These are phyloP conservation scores for Boletus albobrunnescens DNA, from an alignment of 1,284 basidiomycete genomes.

Conservation along the genomic window DNA sequence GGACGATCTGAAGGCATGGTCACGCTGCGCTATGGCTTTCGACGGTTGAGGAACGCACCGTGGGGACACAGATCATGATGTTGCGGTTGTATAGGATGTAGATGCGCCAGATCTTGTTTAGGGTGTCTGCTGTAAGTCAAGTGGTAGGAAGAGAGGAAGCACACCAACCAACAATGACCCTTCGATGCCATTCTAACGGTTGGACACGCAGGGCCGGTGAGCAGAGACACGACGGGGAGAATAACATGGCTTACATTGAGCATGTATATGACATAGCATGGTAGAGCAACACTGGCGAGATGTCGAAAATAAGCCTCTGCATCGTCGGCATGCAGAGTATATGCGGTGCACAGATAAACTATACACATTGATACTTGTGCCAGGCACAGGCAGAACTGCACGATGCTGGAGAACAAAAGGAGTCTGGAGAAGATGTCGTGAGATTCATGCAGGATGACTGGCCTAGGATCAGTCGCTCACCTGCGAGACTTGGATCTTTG, in stretches of 20 bases:
- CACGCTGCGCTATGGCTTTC: neutral
- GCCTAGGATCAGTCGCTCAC: neutral
- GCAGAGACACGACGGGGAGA: neutral
- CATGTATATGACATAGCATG: constrained; percentile 21
- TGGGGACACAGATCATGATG: constrained; percentile 17
- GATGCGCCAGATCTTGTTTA: constrained; percentile 25
- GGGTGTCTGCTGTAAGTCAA: neutral
- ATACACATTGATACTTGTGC: constrained; percentile 12
- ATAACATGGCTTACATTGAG: constrained; percentile 13
- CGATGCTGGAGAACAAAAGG: constrained; percentile 8
- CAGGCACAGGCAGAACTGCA: constrained; percentile 20
- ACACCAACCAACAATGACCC: constrained; percentile 17
- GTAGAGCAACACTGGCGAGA: constrained; percentile 5
- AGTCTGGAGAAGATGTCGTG: neutral
- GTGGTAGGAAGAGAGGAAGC: neutral
- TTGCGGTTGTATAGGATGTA: constrained; percentile 14
- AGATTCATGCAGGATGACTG: neutral
- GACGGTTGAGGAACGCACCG: constrained; percentile 10
- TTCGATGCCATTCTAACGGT: constrained; percentile 19
- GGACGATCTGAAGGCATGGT: constrained; percentile 5
- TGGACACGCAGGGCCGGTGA: neutral
- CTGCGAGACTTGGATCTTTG: constrained; percentile 7
- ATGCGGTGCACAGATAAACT: constrained; percentile 9
- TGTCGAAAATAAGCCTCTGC: too few relatives aligned
- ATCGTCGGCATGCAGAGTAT: too few relatives aligned